A percentile compares a stretch with the other conserved stretches of the same genome.
Conservation (phyloP, 2,329 filamentous ascomycete species). For the Pseudogymnoascus sp. region DNA sequence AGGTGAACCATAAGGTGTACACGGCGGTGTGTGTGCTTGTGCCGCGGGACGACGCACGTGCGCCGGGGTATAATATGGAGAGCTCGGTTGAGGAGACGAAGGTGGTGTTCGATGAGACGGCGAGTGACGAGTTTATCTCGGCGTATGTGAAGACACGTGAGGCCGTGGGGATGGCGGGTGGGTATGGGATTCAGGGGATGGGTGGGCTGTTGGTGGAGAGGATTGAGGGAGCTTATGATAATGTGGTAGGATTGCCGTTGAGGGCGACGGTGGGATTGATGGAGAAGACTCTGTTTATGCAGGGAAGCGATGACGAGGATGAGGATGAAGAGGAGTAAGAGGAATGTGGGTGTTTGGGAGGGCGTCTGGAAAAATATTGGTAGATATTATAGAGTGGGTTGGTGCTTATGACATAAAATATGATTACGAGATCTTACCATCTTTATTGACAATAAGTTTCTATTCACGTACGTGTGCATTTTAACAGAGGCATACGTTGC, state of each 20-base stretch:
- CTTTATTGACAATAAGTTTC: background rate
- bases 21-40: slow-evolving; percentile 80
- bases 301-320: slow-evolving; percentile 49
- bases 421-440: background rate
- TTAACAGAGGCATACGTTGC: background rate
- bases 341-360: background rate
- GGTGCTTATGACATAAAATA: background rate
- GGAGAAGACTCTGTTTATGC: slow-evolving; percentile 76
- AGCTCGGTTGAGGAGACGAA: slow-evolving; percentile 81
- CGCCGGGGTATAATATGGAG: slow-evolving; percentile 79
- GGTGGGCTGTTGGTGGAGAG: slow-evolving; percentile 80
- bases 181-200: slow-evolving; percentile 87
- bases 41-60: slow-evolving; percentile 68
- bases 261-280: slow-evolving; percentile 70
- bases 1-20: slow-evolving; percentile 69
- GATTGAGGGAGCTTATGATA: slow-evolving; percentile 86
- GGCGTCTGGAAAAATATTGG: slow-evolving; percentile 3
- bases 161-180: slow-evolving; percentile 91
- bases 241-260: slow-evolving; percentile 85
- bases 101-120: slow-evolving; percentile 72
- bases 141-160: slow-evolving; percentile 74
- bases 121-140: slow-evolving; percentile 75
- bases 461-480: background rate
- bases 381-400: background rate
- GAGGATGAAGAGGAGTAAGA: slow-evolving; percentile 28